These are phyloP conservation scores for Syncephalis plumigaleata DNA, from an alignment of 371 early-diverging fungal genomes.

Conservation along the genomic window DNA sequence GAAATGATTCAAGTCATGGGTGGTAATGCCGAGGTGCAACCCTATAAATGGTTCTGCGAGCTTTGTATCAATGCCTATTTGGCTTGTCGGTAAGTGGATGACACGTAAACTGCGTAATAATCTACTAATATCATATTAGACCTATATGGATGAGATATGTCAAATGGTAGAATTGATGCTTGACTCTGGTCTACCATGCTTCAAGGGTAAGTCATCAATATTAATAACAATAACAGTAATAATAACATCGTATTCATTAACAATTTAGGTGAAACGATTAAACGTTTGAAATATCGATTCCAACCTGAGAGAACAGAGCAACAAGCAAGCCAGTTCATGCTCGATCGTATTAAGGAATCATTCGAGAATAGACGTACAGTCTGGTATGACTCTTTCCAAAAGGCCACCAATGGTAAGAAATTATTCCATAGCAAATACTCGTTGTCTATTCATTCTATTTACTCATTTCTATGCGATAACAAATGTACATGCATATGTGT, in stretches of 20 bases:
- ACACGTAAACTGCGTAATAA: no score
- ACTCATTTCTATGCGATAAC: no score
- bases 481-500: no score
- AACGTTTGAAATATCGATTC: conserved; percentile 78
- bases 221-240: background rate
- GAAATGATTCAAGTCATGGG: conserved; percentile 98
- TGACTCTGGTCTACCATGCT: conserved; percentile 95
- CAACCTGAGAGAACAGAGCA: conserved; percentile 80
- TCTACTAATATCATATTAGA: conserved; percentile 16
- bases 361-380: conserved; percentile 83
- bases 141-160: conserved; percentile 90
- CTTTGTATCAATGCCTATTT: conserved; percentile 83
- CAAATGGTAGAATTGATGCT: conserved; percentile 84
- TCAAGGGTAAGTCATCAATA: conserved; percentile 47
- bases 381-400: conserved; percentile 74
- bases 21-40: conserved; percentile 60
- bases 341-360: conserved; percentile 71
- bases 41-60: conserved; percentile 77
- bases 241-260: conserved; percentile 5
- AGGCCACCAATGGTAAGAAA: conserved; percentile 63
- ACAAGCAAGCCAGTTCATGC: conserved; percentile 89
- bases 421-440: no score
- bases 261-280: conserved; percentile 31
- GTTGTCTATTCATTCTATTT: no score
- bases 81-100: conserved; percentile 34